Evolutionary conservation across 371 early-diverging fungal species (phyloP).

Genomic region (Lichtheimia ramosa): DNA sequence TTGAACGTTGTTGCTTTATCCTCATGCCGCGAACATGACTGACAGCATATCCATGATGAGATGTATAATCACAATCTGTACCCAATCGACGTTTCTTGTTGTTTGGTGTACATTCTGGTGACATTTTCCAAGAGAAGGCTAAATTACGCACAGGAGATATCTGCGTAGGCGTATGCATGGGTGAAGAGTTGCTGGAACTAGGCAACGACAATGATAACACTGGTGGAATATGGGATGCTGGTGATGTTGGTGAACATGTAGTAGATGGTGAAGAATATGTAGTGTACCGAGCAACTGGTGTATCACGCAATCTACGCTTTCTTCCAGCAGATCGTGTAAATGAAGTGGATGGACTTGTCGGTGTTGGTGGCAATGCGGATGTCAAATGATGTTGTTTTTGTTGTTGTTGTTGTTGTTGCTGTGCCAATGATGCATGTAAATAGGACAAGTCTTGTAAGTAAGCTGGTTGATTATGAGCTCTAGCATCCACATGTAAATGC

Average conservation of each 20-base stretch:
- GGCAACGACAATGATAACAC: constrained; percentile 37
- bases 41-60: constrained; percentile 15
- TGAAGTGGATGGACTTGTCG: constrained; percentile 5
- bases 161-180: constrained; percentile 44
- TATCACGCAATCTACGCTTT: constrained; percentile 8
- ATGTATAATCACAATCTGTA: constrained; percentile 2
- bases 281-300: not conserved
- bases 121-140: constrained; percentile 12
- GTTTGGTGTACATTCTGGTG: not conserved
- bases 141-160: constrained; percentile 32
- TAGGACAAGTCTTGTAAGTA: constrained; percentile 11
- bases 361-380: not conserved
- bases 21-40: constrained; percentile 21
- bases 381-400: not conserved
- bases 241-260: not conserved
- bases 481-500: constrained; percentile 30
- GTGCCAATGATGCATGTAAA: constrained; percentile 5
- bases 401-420: constrained; percentile 3
- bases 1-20: constrained; percentile 9
- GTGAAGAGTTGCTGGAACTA: constrained; percentile 42
- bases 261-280: not conserved
- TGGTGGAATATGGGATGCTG: constrained; percentile 15
- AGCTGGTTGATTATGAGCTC: constrained; percentile 13
- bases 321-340: not conserved
- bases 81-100: not conserved